phyloP scores from a whole-genome alignment of 805 yeast genomes.

The Sungouiozyma intestinalis region DNA sequence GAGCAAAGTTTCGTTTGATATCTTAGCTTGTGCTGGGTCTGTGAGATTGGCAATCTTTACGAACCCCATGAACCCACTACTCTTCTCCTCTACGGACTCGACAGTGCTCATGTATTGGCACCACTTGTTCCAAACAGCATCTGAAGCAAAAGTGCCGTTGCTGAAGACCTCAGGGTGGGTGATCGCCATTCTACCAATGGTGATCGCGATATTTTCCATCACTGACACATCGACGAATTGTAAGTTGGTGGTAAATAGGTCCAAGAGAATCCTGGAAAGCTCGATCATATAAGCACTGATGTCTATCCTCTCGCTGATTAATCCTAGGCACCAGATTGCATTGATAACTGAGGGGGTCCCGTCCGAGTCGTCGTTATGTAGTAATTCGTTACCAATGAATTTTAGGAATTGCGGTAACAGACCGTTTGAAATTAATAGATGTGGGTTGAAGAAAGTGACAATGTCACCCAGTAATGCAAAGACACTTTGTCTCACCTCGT shows the following conservation, averaged over 20 bases:
- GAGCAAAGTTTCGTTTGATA: conserved; percentile 16
- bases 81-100: conserved; percentile 80
- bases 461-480: conserved; percentile 88
- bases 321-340: conserved; percentile 92
- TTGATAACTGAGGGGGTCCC: conserved; percentile 36
- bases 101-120: conserved; percentile 54
- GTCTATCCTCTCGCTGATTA: conserved; percentile 51
- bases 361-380: conserved; percentile 30
- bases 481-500: conserved; percentile 89
- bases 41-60: conserved; percentile 42
- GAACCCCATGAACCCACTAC: conserved; percentile 78
- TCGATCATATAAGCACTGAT: conserved; percentile 23
- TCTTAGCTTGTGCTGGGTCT: conserved; percentile 9
- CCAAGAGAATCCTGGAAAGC: conserved; percentile 20
- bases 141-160: conserved; percentile 30
- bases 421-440: conserved; percentile 23
- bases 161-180: conserved; percentile 49
- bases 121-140: conserved; percentile 52
- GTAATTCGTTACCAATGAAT: conserved; percentile 61
- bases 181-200: conserved; percentile 78
- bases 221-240: conserved; percentile 35
- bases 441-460: conserved; percentile 46
- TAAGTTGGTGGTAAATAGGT: conserved; percentile 19
- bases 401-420: conserved; percentile 38
- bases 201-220: conserved; percentile 78